Base-by-base conservation (phyloP, 495 filamentous ascomycete genomes). In the Acidomyces sp. region DNA sequence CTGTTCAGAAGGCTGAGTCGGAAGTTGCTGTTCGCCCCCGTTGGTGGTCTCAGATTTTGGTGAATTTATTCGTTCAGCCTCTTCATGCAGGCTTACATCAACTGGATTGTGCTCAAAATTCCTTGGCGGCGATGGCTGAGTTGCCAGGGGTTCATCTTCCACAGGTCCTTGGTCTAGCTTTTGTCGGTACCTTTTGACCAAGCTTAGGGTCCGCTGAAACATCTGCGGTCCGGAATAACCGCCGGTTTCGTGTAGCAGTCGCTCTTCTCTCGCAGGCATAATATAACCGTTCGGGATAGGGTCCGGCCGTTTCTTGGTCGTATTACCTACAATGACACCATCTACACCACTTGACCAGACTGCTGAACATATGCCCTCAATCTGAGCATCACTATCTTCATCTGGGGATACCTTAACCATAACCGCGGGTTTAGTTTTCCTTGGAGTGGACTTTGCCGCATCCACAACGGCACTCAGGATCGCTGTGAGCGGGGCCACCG, bases 381-480 rank as follows among this genome's bases (percentile, higher is more conserved):
- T 72, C 52, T 95, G 82, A 30, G 73, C 70, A 26, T 85, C 72
- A 3, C 75, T 69, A 54, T 94, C 85, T 64, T 93, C 88, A 44
- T 97, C 90, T 1, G 90, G 90, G 43, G 82, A 88, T 22, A 95
- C 85, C 66, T 97, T 97, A 38, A 97, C 90, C 79, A 96, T 92
- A 21, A 96, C 82, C 38, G 67, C 76, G 3, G 87, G 87, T 61
- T 80, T 84, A 7, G 63, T 71, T 51, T 70, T 78, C 49, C 87
- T 66, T 7, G 77, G 64, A 12, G 81, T 69, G 35, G 60, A 60
- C 43, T 69, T 65, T 1, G 84, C 82, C 17, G 86, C 80, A 20
- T 75, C 68, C 6, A 95, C 88, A 4, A 96, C 90, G 0, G 80
- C 83, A 3, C 66, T 69, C 30, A 97, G 61, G 37, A 96, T 78